A percentile compares a stretch with the other conserved stretches of the same genome.
Conservation (phyloP, 192 early-diverging fungal genomes). For the Backusella circina region DNA sequence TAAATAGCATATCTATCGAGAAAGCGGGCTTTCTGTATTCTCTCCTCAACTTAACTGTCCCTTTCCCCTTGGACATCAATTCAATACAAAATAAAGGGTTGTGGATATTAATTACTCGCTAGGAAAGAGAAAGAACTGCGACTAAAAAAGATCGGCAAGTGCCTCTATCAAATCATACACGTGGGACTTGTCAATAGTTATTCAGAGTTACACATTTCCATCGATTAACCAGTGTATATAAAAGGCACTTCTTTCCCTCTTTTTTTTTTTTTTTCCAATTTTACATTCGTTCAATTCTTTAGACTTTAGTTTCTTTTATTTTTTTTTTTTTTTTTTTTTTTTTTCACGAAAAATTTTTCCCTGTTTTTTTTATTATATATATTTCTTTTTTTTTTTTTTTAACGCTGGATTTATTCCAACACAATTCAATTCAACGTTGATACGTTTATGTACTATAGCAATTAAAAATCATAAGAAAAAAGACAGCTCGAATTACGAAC, state of each 20-base stretch:
- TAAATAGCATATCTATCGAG: neutral
- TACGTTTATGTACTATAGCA: slow-evolving; percentile 2
- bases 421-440: neutral
- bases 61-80: neutral
- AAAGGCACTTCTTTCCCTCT: neutral
- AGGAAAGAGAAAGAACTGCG: neutral
- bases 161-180: neutral
- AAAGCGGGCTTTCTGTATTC: neutral
- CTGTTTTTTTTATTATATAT: neutral
- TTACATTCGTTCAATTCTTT: too few species aligned
- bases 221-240: neutral
- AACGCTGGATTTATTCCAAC: slow-evolving; percentile 2
- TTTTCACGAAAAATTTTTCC: neutral
- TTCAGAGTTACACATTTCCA: neutral
- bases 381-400: neutral
- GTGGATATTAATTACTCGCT: neutral
- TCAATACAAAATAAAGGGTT: neutral
- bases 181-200: slow-evolving; percentile 4
- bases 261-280: too few species aligned
- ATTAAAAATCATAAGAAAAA: neutral
- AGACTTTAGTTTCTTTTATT: too few species aligned
- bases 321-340: neutral
- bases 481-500: neutral
- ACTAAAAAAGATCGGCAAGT: slow-evolving; percentile 3
- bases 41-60: neutral